phyloP scores from a whole-genome alignment of 2,329 filamentous ascomycete species.

The Exophiala phaeomuriformis region DNA sequence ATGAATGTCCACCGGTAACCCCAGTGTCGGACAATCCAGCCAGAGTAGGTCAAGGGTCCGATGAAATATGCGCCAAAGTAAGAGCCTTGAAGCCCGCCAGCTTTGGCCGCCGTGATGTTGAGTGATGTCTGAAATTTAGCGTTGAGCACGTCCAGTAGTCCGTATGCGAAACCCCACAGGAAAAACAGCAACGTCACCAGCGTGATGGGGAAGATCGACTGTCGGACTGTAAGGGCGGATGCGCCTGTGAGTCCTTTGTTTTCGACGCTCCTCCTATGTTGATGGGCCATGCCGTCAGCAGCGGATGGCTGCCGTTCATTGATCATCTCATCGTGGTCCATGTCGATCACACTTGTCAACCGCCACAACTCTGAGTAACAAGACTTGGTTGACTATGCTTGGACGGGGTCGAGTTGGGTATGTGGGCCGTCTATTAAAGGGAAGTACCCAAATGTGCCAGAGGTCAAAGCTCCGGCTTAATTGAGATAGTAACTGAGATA shows the following conservation, averaged over 20 bases:
- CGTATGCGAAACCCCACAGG: conserved; percentile 49
- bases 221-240: conserved; percentile 37
- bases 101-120: conserved; percentile 49
- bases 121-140: conserved; percentile 54
- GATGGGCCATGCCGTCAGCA: conserved; percentile 23
- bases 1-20: conserved; percentile 71
- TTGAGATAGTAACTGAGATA: too few relatives aligned
- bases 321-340: conserved; percentile 20
- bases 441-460: too few relatives aligned
- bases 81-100: conserved; percentile 55
- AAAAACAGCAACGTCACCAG: conserved; percentile 47
- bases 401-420: too few relatives aligned
- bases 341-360: background rate
- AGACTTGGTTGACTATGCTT: too few relatives aligned
- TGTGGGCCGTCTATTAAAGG: too few relatives aligned
- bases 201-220: conserved; percentile 39
- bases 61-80: conserved; percentile 58
- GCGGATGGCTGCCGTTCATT: conserved; percentile 25
- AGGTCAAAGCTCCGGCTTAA: too few relatives aligned
- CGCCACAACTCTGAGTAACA: too few relatives aligned
- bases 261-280: conserved; percentile 20
- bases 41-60: conserved; percentile 47
- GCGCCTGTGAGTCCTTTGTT: conserved; percentile 34
- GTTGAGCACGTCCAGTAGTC: conserved; percentile 45
- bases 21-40: conserved; percentile 60